phyloP scores from a whole-genome alignment of 768 basidiomycete species.

The Collybia sp. region DNA sequence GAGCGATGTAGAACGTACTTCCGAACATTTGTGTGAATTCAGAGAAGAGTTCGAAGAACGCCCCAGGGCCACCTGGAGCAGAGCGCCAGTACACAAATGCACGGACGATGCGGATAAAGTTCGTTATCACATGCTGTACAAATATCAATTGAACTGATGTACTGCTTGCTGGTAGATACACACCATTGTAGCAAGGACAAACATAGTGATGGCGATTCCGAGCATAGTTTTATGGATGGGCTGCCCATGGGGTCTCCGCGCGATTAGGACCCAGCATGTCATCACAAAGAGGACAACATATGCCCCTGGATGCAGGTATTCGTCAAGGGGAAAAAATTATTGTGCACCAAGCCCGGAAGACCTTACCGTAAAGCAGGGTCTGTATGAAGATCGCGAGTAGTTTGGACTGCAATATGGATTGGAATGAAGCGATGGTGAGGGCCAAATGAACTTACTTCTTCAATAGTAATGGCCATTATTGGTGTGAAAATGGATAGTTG shows the following conservation, averaged over 20 bases:
- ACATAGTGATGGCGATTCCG: slow-evolving; percentile 19
- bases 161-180: background rate
- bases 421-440: too few species aligned
- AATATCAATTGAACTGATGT: background rate
- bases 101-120: slow-evolving; percentile 23
- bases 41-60: slow-evolving; percentile 22
- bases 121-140: slow-evolving; percentile 23
- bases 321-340: background rate
- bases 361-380: slow-evolving; percentile 19
- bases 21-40: slow-evolving; percentile 25
- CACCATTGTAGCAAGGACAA: slow-evolving; percentile 22
- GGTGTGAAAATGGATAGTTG: too few species aligned
- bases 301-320: slow-evolving; percentile 9
- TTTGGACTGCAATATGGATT: slow-evolving; percentile 10
- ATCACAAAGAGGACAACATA: slow-evolving; percentile 20
- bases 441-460: too few species aligned
- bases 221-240: slow-evolving; percentile 21
- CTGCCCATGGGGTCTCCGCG: slow-evolving; percentile 10
- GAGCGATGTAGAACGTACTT: slow-evolving; percentile 24
- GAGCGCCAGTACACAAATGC: slow-evolving; percentile 22
- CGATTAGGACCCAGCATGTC: slow-evolving; percentile 18
- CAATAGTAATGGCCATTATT: too few species aligned
- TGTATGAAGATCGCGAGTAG: slow-evolving; percentile 22
- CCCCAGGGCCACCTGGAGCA: slow-evolving; percentile 13
- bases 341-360: background rate